Percentiles rank a stretch among this genome's conserved stretches.
These are phyloP conservation scores for Saturnispora sekii DNA, from an alignment of 805 yeast genomes.

Conservation along the genomic window DNA sequence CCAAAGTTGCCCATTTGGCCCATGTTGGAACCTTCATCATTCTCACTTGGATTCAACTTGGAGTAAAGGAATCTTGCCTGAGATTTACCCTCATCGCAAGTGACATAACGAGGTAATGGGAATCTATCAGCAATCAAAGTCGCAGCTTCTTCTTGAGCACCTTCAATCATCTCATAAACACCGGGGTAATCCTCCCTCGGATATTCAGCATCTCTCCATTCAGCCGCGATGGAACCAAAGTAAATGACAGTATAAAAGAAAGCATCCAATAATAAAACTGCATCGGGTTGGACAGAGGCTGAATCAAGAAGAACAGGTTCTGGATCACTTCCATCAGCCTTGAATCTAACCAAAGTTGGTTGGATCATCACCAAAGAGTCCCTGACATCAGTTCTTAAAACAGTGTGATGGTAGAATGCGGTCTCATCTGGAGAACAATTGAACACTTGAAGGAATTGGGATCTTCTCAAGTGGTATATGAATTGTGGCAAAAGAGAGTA, in stretches of 20 bases:
- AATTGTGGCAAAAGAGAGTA: constrained; percentile 92
- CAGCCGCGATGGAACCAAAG: constrained; percentile 91
- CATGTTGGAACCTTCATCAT: constrained; percentile 35
- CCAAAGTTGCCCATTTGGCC: constrained; percentile 40
- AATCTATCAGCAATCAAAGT: constrained; percentile 84
- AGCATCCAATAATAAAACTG: constrained; percentile 82
- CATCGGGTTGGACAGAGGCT: constrained; percentile 80
- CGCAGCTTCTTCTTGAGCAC: constrained; percentile 88
- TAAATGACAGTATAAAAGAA: constrained; percentile 93
- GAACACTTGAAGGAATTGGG: constrained; percentile 92
- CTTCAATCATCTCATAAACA: constrained; percentile 76
- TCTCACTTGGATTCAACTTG: constrained; percentile 88
- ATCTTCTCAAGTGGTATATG: constrained; percentile 88
- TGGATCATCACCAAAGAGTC: constrained; percentile 95
- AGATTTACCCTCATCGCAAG: constrained; percentile 96
- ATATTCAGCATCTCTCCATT: constrained; percentile 93
- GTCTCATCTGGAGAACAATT: constrained; percentile 99
- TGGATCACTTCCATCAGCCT: constrained; percentile 71
- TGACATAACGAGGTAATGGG: constrained; percentile 96
- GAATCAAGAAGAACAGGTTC: constrained; percentile 91
- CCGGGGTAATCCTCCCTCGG: constrained; percentile 88
- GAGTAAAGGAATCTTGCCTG: constrained; percentile 96
- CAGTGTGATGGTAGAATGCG: constrained; percentile 88
- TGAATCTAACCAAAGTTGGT: constrained; percentile 85
- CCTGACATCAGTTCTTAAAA: constrained; percentile 83